A percentile compares a stretch with the other conserved stretches of the same genome.
phyloP scores from a whole-genome alignment of 805 yeast genomes.

The Barnettozyma californica region DNA sequence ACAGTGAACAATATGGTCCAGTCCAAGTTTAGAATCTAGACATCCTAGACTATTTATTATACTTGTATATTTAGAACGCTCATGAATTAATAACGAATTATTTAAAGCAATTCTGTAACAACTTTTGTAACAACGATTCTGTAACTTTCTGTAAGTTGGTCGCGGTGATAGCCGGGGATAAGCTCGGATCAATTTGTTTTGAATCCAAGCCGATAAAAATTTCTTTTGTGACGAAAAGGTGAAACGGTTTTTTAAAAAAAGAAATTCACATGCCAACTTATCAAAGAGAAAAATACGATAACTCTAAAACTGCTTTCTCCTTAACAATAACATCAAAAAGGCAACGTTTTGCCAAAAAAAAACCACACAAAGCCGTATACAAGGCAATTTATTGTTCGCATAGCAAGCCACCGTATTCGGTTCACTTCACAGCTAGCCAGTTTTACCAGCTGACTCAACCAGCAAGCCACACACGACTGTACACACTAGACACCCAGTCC shows the following conservation, averaged over 20 bases:
- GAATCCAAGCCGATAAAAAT: too few relatives aligned
- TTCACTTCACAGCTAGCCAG: neutral
- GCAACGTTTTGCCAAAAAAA: neutral
- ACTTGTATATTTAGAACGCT: neutral
- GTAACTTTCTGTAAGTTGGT: too few relatives aligned
- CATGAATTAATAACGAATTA: neutral
- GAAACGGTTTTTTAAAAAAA: too few relatives aligned
- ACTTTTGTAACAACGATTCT: too few relatives aligned
- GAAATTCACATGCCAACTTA: neutral
- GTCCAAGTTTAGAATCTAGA: constrained; percentile 11
- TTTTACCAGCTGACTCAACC: neutral
- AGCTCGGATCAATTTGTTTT: too few relatives aligned
- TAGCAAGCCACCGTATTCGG: neutral
- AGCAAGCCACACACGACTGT: neutral
- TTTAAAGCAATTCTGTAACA: too few relatives aligned
- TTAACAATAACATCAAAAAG: neutral
- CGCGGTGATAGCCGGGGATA: too few relatives aligned
- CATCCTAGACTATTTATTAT: neutral
- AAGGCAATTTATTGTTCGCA: neutral
- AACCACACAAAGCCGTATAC: neutral
- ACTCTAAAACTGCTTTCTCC: neutral
- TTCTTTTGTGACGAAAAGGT: too few relatives aligned
- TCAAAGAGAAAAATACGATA: neutral
- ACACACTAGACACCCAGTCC: neutral
- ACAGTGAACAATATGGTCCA: constrained; percentile 24